These are phyloP conservation scores for Thraustotheca clavata DNA, from an alignment of 352 stramenopile species.

Conservation along the genomic window DNA sequence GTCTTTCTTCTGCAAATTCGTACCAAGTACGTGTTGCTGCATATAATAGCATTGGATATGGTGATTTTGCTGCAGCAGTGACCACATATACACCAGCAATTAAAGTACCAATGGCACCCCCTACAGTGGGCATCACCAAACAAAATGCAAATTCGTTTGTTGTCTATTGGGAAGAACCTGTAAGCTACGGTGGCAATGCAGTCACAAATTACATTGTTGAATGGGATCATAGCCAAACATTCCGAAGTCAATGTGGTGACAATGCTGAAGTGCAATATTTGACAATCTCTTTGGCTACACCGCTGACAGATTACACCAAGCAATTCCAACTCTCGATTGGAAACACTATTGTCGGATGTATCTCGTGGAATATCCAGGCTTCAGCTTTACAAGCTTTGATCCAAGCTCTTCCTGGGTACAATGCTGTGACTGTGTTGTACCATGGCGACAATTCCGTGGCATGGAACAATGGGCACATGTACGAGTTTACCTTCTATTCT, in stretches of 20 bases:
- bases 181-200: slow-evolving; percentile 65
- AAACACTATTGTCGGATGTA: slow-evolving; percentile 25
- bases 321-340: slow-evolving; percentile 31
- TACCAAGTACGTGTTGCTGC: slow-evolving; percentile 89
- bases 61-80: slow-evolving; percentile 45
- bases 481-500: slow-evolving; percentile 44
- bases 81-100: slow-evolving; percentile 29
- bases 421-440: slow-evolving; percentile 27
- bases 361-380: slow-evolving; percentile 29
- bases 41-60: slow-evolving; percentile 93
- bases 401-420: slow-evolving; percentile 24
- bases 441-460: slow-evolving; percentile 43
- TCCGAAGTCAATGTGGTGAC: slow-evolving; percentile 73
- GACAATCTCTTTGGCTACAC: slow-evolving; percentile 23
- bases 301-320: slow-evolving; percentile 3
- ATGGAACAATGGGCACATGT: slow-evolving; percentile 70
- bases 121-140: slow-evolving; percentile 70
- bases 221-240: slow-evolving; percentile 88
- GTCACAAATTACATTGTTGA: slow-evolving; percentile 89
- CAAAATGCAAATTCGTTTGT: slow-evolving; percentile 36
- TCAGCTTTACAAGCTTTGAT: slow-evolving; percentile 29
- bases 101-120: slow-evolving; percentile 52
- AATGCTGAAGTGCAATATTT: slow-evolving; percentile 53
- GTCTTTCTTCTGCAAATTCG: slow-evolving; percentile 51
- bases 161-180: slow-evolving; percentile 67